Evolutionary conservation across 2,329 filamentous ascomycete genomes (phyloP), one percentile per base, ranked within the genome.

Genomic region (Scytalidium lignicola): DNA sequence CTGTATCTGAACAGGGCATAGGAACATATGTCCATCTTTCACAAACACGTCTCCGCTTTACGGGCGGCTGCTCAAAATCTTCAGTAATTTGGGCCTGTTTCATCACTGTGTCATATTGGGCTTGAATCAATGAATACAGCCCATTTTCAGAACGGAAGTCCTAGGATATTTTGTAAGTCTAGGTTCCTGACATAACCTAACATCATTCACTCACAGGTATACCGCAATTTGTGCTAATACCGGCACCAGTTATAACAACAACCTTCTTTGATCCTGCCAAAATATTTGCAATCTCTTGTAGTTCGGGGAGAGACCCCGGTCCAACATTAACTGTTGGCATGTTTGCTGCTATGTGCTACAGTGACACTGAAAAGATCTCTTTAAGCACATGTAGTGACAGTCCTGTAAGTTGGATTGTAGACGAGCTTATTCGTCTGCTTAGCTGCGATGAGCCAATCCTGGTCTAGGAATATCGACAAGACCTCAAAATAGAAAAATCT

Each of bases 151-250:
- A 87, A 39, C 84, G 83, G 55, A 88, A 88, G 56, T 88, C 84
- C 83, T 86, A 54, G 28, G 52, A 61, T 53, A 61, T 53, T 63
- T 54, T 45, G 54, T 58, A 45, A 51, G 12, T 29, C 47, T 49
- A 28, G 44, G 45, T n/a, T 15, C 6, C 37, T 22, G 22, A 8
- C n/a, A 5, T 28, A 17, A 20, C 17, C n/a, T 3, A 20, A 2
- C 9, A 20, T 13, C 28, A 21, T 40, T 12, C 8, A 64, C 76
- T 61, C 71, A 88, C 85, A 45, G 85, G 85, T 62, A 88, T 88
- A 48, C 85, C 85, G 54, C 83, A 87, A 63, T 87, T 88, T 45
- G 85, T 88, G 62, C 83, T 86, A 62, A 88, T 88, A 46, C 85
- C 85, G 44, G 85, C 85, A 44, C 85, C 85, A 0, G 85, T 88